Base-by-base conservation (phyloP, 2,329 filamentous ascomycete species). In the Aspergillus tanneri region DNA sequence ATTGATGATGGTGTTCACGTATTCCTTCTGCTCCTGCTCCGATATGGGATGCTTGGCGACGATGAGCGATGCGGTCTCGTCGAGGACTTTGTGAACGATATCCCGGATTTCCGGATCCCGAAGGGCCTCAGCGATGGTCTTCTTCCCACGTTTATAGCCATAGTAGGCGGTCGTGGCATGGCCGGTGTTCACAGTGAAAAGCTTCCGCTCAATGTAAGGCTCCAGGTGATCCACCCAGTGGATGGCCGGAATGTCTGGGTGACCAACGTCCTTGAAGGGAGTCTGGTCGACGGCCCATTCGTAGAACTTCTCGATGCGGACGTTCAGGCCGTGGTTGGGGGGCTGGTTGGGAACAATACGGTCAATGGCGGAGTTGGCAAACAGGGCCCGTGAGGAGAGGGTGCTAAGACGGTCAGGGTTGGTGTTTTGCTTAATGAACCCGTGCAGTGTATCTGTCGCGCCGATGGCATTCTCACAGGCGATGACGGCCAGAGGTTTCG, bases 101-200 rank as follows among this genome's bases (percentile, higher is more conserved):
- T 82, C 76, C 70, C 88, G 82, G 65, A 99, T 95, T 63, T 84
- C 79, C 65, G 83, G 78, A 68, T 97, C 90, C 53, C 83, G 82
- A 56, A 97, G 81, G 7, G 91, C 87, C 62, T 97, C 92, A 68
- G 93, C 89, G 59, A 99, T 90, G 52, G 87, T 95, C 65, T 82
- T 79, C 80, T 95, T 92, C 66, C 88, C 85, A 58, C 85, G 82
- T 75, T 90, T 81, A 80, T 95, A 88, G 46, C 91, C 92, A 72
- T 93, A 91, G 81, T 97, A 97, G 51, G 93, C 92, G 16, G 91
- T 91, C 6, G 92, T 95, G 51, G 93, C 93, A 69, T 99, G 93
- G 47, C 90, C 88, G 18, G 93, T 99, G 82, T 99, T 99, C 81
- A 99, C 92, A 18, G 93, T 99, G 80, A 91, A 99, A 57, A 99